These are phyloP conservation scores for Helianthus tuberosus DNA, from an alignment of 129 eudicot species.

Conservation along the genomic window DNA sequence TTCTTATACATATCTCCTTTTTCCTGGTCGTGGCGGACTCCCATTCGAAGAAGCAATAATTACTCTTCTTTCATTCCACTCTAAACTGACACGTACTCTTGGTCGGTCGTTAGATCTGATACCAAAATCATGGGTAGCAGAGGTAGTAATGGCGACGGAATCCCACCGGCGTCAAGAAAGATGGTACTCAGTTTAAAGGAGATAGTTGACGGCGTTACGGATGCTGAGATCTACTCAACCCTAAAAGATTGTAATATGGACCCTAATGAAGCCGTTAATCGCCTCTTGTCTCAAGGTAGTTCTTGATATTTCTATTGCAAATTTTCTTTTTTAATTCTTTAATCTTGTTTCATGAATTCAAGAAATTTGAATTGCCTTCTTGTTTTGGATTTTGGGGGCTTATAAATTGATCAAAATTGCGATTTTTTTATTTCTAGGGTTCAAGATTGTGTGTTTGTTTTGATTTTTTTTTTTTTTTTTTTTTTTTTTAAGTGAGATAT, in stretches of 20 bases:
- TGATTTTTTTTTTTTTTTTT: not conserved
- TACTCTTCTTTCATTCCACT: constrained; percentile 18
- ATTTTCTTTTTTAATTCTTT: not conserved
- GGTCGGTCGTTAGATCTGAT: constrained; percentile 31
- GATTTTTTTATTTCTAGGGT: not conserved
- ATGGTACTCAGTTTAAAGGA: constrained; percentile 77
- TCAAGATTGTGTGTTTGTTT: not conserved
- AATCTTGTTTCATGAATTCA: constrained; percentile 5
- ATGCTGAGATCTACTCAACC: constrained; percentile 79
- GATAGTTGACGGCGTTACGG: constrained; percentile 65
- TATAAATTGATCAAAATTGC: not conserved
- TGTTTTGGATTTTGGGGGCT: not conserved
- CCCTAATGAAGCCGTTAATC: constrained; percentile 84
- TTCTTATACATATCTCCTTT: constrained; percentile 3
- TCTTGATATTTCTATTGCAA: not conserved
- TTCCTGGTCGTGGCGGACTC: constrained; percentile 26
- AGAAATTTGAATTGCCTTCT: not conserved
- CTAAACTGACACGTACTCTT: constrained; percentile 22
- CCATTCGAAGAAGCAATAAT: constrained; percentile 15
- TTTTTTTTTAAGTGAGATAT: no score
- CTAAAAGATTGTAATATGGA: constrained; percentile 92
- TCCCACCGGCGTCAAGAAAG: constrained; percentile 65
- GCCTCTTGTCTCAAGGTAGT: constrained; percentile 82
- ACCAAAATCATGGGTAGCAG: no score
- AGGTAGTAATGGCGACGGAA: constrained; percentile 33